Percentiles rank a stretch among this genome's conserved stretches.
phyloP scores from a whole-genome alignment of 2,329 filamentous ascomycete genomes.

The Sporothrix mexicana region DNA sequence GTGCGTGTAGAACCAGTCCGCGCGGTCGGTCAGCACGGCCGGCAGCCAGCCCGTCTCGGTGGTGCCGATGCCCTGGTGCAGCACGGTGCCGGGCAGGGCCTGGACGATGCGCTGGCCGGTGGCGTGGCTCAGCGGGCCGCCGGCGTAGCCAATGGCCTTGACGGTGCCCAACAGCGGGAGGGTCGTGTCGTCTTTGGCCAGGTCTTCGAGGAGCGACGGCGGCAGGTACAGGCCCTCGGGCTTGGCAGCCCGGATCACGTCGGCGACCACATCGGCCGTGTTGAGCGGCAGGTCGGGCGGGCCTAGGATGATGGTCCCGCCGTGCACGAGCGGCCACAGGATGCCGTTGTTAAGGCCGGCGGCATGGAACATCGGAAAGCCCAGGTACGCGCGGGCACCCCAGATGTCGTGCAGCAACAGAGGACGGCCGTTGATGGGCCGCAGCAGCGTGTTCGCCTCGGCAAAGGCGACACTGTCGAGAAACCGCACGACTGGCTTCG shows the following conservation, averaged over 20 bases:
- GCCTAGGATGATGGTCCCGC: slow-evolving; percentile 40
- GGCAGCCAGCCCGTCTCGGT: slow-evolving; percentile 36
- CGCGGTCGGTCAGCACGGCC: slow-evolving; percentile 37
- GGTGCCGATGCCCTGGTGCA: slow-evolving; percentile 33
- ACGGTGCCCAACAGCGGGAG: slow-evolving; percentile 36
- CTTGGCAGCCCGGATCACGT: slow-evolving; percentile 43
- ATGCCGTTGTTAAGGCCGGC: slow-evolving; percentile 26
- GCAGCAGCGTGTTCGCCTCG: slow-evolving; percentile 48
- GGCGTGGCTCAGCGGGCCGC: slow-evolving; percentile 49
- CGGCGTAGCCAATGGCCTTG: slow-evolving; percentile 47
- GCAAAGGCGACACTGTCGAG: slow-evolving; percentile 36
- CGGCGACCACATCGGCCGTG: slow-evolving; percentile 44
- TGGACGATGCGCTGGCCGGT: slow-evolving; percentile 41
- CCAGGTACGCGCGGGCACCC: slow-evolving; percentile 3
- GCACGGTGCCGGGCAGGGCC: slow-evolving; percentile 46
- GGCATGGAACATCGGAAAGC: slow-evolving; percentile 49
- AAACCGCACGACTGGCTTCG: slow-evolving; percentile 50
- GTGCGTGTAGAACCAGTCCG: slow-evolving; percentile 27
- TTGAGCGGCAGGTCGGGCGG: slow-evolving; percentile 42
- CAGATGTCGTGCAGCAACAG: slow-evolving; percentile 20
- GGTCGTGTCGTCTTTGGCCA: slow-evolving; percentile 38
- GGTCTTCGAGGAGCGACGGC: slow-evolving; percentile 52
- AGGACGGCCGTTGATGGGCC: slow-evolving; percentile 40
- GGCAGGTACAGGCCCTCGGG: slow-evolving; percentile 44
- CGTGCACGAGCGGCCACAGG: slow-evolving; percentile 43